Percentiles rank a stretch among this genome's conserved stretches.
Conservation (phyloP, 73 alveolate genomes). For the Blepharisma stoltei region DNA sequence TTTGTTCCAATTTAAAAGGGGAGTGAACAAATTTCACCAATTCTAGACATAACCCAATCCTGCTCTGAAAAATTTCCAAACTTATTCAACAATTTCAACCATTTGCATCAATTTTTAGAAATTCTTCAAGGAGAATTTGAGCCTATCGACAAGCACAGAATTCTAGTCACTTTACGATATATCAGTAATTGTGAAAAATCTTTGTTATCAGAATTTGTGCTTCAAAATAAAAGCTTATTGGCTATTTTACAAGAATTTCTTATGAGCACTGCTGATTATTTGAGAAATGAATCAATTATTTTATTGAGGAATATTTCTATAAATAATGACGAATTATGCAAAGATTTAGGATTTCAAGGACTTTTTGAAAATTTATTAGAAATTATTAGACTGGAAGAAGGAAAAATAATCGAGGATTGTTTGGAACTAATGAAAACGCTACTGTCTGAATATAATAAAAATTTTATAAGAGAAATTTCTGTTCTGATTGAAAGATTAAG, state of each 20-base stretch:
- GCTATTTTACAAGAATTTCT: not conserved
- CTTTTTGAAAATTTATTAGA: constrained; percentile 11
- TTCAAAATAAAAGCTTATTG: not conserved
- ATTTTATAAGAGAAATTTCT: constrained; percentile 18
- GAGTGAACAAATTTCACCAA: no score
- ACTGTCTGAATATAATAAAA: not conserved
- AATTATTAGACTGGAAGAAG: not conserved
- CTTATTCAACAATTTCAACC: no score
- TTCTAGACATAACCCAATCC: no score
- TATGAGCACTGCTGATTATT: not conserved
- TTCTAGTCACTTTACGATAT: no score
- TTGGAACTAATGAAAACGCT: constrained; percentile 15
- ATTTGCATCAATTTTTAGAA: no score
- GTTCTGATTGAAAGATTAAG: not conserved
- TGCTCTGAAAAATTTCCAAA: no score
- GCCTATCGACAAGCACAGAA: no score
- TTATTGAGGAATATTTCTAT: not conserved
- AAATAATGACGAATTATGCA: constrained; percentile 12
- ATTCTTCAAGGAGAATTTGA: no score
- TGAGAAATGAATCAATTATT: constrained; percentile 9
- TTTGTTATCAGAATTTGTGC: no score
- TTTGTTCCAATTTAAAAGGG: no score
- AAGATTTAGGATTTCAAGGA: constrained; percentile 18
- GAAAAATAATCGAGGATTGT: not conserved
- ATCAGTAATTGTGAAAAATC: no score